Evolutionary conservation across 495 filamentous ascomycete genomes (phyloP).

Genomic region (Xylaria longipes): DNA sequence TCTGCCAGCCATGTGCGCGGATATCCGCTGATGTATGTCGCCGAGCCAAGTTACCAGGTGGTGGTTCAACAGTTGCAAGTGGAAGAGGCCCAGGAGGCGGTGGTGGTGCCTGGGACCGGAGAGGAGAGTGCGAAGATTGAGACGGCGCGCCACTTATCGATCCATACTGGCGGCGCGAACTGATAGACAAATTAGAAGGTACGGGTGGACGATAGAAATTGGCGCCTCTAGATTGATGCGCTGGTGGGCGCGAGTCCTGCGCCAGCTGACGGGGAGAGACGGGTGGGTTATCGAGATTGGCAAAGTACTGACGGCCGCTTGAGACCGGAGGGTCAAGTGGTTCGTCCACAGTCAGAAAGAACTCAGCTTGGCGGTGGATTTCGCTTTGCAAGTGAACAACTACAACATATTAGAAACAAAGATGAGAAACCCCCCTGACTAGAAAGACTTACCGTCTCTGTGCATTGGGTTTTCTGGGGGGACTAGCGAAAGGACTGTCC

Average conservation of each 20-base stretch:
- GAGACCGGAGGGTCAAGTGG: constrained; percentile 77
- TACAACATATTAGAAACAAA: constrained; percentile 41
- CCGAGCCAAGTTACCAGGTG: constrained; percentile 76
- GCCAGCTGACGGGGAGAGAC: constrained; percentile 91
- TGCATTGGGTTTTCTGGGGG: constrained; percentile 68
- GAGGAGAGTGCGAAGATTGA: constrained; percentile 74
- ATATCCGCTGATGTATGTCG: constrained; percentile 97
- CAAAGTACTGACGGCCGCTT: constrained; percentile 77
- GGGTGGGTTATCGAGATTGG: constrained; percentile 78
- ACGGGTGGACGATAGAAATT: constrained; percentile 76
- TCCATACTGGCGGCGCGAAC: constrained; percentile 77
- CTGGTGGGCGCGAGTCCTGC: constrained; percentile 75
- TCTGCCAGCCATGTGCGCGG: constrained; percentile 85
- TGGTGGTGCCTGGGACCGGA: constrained; percentile 71
- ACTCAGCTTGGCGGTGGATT: constrained; percentile 82
- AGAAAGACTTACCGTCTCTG: constrained; percentile 62
- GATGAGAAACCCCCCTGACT: constrained; percentile 14
- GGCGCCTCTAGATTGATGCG: constrained; percentile 53
- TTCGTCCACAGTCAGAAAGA: constrained; percentile 70
- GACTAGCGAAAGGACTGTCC: constrained; percentile 70
- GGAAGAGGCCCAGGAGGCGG: constrained; percentile 76
- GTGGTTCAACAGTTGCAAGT: constrained; percentile 74
- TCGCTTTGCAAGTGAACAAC: constrained; percentile 83
- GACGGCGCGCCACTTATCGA: constrained; percentile 70
- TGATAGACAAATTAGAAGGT: constrained; percentile 76